Evolutionary conservation across 2,329 filamentous ascomycete genomes (phyloP).

Genomic region (Penicillium janthinellum): DNA sequence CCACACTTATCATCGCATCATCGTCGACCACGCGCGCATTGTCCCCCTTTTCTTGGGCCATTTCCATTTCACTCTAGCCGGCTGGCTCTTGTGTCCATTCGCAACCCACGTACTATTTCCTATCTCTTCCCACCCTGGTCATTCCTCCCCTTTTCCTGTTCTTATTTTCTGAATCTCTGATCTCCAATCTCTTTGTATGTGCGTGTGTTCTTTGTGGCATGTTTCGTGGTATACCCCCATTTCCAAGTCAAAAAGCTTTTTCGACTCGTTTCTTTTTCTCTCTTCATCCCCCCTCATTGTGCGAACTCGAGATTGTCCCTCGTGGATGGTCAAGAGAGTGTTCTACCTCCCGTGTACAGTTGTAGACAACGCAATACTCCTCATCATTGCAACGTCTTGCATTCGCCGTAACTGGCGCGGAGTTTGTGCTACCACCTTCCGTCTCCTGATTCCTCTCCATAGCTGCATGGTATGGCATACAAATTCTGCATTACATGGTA

Average conservation of each 20-base stretch:
- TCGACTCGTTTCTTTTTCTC: slow-evolving; percentile 5
- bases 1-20: slow-evolving; percentile 14
- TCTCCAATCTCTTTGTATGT: slow-evolving; percentile 11
- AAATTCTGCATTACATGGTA: background rate
- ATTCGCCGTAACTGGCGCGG: slow-evolving; percentile 13
- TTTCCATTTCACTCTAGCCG: background rate
- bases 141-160: slow-evolving; percentile 20
- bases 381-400: slow-evolving; percentile 4
- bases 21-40: slow-evolving; percentile 3
- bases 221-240: slow-evolving; percentile 31
- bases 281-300: background rate
- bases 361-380: slow-evolving; percentile 2
- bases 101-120: slow-evolving; percentile 12
- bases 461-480: background rate
- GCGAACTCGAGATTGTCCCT: background rate
- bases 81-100: slow-evolving; percentile 4
- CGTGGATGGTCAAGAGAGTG: background rate
- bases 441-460: background rate
- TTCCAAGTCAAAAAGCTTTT: slow-evolving; percentile 24
- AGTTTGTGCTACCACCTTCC: slow-evolving; percentile 13
- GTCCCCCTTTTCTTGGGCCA: slow-evolving; percentile 4
- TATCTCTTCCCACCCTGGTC: slow-evolving; percentile 21
- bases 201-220: slow-evolving; percentile 30
- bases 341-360: slow-evolving; percentile 20
- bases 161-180: background rate